These are phyloP conservation scores for Ligustrum vulgare DNA, from an alignment of 257 asterid species.

Conservation along the genomic window DNA sequence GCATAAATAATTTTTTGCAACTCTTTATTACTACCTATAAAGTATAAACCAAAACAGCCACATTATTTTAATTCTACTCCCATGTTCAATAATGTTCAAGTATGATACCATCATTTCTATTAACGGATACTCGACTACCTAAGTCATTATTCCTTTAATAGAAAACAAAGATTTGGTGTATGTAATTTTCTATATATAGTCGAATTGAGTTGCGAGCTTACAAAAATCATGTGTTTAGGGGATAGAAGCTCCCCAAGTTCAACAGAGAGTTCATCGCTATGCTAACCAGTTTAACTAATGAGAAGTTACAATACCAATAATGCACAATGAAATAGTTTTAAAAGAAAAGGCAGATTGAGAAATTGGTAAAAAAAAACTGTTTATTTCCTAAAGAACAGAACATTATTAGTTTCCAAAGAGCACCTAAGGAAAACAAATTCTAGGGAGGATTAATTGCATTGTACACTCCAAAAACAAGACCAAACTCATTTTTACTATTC, in stretches of 20 bases:
- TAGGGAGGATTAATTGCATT: too few relatives aligned
- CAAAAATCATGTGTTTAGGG: background rate
- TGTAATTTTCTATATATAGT: too few relatives aligned
- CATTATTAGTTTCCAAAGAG: slow-evolving; percentile 24
- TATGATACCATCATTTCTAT: too few relatives aligned
- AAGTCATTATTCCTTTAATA: background rate
- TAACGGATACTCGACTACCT: too few relatives aligned
- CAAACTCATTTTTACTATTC: too few relatives aligned
- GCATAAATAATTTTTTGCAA: too few relatives aligned
- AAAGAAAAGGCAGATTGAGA: background rate
- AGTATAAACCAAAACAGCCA: too few relatives aligned
- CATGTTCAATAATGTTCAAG: too few relatives aligned
- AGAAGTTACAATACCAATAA: background rate
- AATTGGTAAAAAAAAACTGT: slow-evolving; percentile 15
- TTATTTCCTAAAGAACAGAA: slow-evolving; percentile 32
- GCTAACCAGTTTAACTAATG: background rate
- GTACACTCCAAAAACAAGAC: too few relatives aligned
- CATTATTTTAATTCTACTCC: too few relatives aligned
- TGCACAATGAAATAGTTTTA: background rate
- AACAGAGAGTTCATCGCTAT: background rate
- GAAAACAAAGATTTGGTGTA: background rate
- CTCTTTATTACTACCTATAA: too few relatives aligned
- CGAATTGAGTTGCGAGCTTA: background rate
- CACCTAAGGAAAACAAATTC: background rate
- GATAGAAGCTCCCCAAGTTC: background rate